Base-by-base conservation (phyloP, 2,329 filamentous ascomycete genomes). In the Penicillium sp. region DNA sequence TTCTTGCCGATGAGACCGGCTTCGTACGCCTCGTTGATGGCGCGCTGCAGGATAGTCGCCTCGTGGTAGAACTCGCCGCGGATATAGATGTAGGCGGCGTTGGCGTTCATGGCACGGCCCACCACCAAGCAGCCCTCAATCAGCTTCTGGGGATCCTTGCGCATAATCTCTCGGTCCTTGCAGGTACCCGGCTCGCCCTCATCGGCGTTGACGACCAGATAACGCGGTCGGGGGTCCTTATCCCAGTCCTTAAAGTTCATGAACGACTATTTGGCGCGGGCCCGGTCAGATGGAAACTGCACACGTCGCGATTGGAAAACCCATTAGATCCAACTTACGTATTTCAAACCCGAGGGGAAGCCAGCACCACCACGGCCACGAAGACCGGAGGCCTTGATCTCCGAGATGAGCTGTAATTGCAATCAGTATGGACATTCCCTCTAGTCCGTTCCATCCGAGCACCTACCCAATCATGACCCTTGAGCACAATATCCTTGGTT, bases 181-280 rank as follows among this genome's bases (percentile, higher is more conserved):
- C 92, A 98, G 37, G 92, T 98, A 67, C 92, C 92, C 18, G 92
- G 92, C 71, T 98, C 92, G 60, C 92, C 92, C 73, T 98, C 92
- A 66, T 98, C 92, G 53, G 92, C 92, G 62, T 98, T 98, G 72
- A 98, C 87, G 45, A 98, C 90, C 38, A 98, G 75, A 64, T 98
- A 98, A 60, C 92, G 82, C 51, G 92, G 92, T 71, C 94, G 94
- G 57, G 69, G 84, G 66, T 96, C 92, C 72, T 98, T 94, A 60
- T 98, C 90, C 92, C 92, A 98, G 59, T 88, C 92, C 72, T 95
- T 95, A 76, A 90, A 89, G 76, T 98, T 98, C 92, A 98, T 98
- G 70, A 98, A 98, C 33, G 89, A 95, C 88, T 94, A 60, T 48
- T 6, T 5, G n/a, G 9, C 25, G 18, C 6, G 11, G 11, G 4